A percentile compares a stretch with the other conserved stretches of the same genome.
These are phyloP conservation scores for Cryphonectria parasitica DNA, from an alignment of 2,329 filamentous ascomycete genomes.

Conservation along the genomic window DNA sequence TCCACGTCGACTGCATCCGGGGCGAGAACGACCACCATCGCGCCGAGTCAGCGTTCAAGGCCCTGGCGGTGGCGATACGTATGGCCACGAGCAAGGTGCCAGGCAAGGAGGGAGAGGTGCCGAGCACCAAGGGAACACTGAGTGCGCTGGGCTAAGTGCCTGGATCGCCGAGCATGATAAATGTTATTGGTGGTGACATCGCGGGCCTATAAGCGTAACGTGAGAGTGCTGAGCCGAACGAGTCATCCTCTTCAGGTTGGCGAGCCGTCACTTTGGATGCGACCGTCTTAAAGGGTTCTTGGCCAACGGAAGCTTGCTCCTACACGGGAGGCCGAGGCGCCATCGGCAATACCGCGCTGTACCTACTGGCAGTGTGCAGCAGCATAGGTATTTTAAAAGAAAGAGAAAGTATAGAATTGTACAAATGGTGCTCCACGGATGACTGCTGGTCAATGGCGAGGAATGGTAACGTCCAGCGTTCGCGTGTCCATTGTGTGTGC, in stretches of 20 bases:
- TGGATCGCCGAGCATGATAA: not conserved
- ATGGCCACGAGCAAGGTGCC: constrained; percentile 75
- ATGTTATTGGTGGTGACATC: not conserved
- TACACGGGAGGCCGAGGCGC: not conserved
- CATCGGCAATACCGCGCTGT: not conserved
- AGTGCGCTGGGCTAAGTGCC: constrained; percentile 49
- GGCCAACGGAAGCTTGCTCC: not conserved
- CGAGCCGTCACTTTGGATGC: not conserved
- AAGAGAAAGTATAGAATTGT: not conserved
- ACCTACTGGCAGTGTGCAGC: not conserved
- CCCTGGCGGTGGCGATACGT: constrained; percentile 82
- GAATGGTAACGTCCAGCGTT: not conserved
- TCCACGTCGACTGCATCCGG: constrained; percentile 90
- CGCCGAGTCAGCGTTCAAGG: constrained; percentile 97
- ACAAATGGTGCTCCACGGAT: not conserved
- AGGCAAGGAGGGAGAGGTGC: constrained; percentile 87
- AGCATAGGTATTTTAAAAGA: not conserved
- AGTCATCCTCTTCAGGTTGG: not conserved
- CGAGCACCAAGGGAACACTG: constrained; percentile 94
- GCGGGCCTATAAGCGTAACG: not conserved
- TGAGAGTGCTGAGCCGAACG: not conserved
- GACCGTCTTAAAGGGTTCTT: not conserved
- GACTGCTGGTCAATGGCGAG: not conserved
- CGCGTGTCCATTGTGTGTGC: not conserved
- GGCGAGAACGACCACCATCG: constrained; percentile 96